A percentile compares a stretch with the other conserved stretches of the same genome.
Evolutionary conservation across 495 filamentous ascomycete genomes (phyloP).

Genomic region (Glarea lozoyensis): DNA sequence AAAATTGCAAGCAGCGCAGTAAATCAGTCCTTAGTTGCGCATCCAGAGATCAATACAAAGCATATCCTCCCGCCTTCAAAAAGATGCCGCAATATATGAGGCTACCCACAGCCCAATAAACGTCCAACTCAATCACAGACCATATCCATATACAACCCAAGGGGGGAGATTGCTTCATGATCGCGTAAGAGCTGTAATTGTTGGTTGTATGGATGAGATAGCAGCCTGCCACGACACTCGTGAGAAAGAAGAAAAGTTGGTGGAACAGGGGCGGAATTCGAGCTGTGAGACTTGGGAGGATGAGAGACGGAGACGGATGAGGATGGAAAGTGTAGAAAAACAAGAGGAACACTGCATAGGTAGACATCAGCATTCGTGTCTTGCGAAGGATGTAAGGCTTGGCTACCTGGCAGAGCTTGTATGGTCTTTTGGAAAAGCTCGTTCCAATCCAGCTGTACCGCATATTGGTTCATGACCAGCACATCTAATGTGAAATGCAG

Average conservation of each 20-base stretch:
- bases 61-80: constrained; percentile 65
- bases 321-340: constrained; percentile 53
- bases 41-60: constrained; percentile 10
- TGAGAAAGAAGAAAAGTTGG: constrained; percentile 52
- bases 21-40: no score
- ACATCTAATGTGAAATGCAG: constrained; percentile 84
- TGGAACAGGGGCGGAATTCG: constrained; percentile 37
- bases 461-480: constrained; percentile 87
- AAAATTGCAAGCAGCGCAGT: no score
- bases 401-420: constrained; percentile 44
- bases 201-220: constrained; percentile 79
- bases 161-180: constrained; percentile 87
- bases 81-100: constrained; percentile 51
- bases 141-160: constrained; percentile 92
- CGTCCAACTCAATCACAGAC: constrained; percentile 80
- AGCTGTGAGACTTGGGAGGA: constrained; percentile 34
- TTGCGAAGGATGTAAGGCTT: constrained; percentile 6
- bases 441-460: constrained; percentile 52
- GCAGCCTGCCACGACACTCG: constrained; percentile 51
- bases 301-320: constrained; percentile 30
- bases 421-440: constrained; percentile 42
- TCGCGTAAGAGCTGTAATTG: constrained; percentile 64
- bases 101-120: constrained; percentile 55
- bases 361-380: constrained; percentile 24
- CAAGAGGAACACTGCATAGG: constrained; percentile 44